Conservation (phyloP, 2,329 filamentous ascomycete genomes). For the Fusarium tricinctum region DNA sequence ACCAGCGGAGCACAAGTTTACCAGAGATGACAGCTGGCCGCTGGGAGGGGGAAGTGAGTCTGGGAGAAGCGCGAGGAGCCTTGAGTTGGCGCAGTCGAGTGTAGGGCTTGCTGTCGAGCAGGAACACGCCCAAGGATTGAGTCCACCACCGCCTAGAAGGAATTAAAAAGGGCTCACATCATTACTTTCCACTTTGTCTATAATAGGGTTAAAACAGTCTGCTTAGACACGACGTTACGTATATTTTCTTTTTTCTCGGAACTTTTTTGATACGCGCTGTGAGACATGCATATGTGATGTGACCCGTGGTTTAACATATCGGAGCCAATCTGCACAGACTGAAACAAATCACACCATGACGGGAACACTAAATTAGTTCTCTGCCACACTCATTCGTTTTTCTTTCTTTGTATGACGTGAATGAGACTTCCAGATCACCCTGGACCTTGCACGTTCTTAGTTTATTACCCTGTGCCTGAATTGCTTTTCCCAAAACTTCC, state of each 20-base stretch:
- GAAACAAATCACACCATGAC: neutral
- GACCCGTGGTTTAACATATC: neutral
- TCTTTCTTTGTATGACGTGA: neutral
- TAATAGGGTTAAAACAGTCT: slow-evolving; percentile 21
- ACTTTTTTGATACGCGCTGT: neutral
- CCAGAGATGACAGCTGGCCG: slow-evolving; percentile 38
- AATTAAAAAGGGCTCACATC: slow-evolving; percentile 23
- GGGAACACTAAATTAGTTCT: neutral
- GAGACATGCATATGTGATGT: neutral
- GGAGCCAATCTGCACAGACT: neutral
- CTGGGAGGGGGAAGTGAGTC: slow-evolving; percentile 25
- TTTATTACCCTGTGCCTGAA: neutral
- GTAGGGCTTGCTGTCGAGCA: slow-evolving; percentile 44
- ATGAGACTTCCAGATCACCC: neutral
- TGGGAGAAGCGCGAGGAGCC: slow-evolving; percentile 36
- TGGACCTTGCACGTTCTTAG: neutral
- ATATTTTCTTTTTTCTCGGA: slow-evolving; percentile 7
- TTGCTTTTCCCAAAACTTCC: neutral
- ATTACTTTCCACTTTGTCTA: slow-evolving; percentile 22
- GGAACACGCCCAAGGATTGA: slow-evolving; percentile 42
- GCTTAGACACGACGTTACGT: slow-evolving; percentile 35
- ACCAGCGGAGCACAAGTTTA: slow-evolving; percentile 6
- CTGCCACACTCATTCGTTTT: neutral
- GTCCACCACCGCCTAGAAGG: slow-evolving; percentile 44
- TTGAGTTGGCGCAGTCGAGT: slow-evolving; percentile 41